Conservation (phyloP, 768 basidiomycete species). For the Zangia roseola region DNA sequence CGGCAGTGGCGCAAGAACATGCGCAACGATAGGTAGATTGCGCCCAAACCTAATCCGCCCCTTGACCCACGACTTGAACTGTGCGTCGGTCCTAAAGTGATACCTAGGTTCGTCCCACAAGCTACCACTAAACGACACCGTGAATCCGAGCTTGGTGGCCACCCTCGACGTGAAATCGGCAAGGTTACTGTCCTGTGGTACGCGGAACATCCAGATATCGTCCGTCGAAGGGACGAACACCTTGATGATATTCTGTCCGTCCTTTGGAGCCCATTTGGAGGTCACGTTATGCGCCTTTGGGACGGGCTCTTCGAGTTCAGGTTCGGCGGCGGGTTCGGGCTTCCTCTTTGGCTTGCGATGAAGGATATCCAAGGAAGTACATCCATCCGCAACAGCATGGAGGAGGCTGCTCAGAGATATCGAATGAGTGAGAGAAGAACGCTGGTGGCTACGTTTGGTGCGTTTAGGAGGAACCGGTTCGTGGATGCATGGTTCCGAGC, state of each 20-base stretch:
- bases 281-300: background rate
- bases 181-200: conserved; percentile 32
- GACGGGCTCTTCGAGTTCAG: background rate
- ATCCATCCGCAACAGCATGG: conserved; percentile 14
- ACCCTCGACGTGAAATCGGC: conserved; percentile 32
- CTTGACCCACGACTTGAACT: conserved; percentile 35
- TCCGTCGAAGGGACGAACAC: conserved; percentile 39
- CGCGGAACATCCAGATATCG: conserved; percentile 40
- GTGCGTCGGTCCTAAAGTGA: conserved; percentile 31
- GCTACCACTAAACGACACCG: conserved; percentile 34
- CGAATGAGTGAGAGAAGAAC: conserved; percentile 14
- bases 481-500: background rate
- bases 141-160: conserved; percentile 36
- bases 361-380: conserved; percentile 15
- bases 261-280: conserved; percentile 31
- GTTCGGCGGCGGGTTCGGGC: background rate
- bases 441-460: conserved; percentile 5
- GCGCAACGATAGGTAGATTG: conserved; percentile 37
- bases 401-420: conserved; percentile 16
- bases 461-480: background rate
- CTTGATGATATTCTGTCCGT: conserved; percentile 38
- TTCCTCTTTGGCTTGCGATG: conserved; percentile 16
- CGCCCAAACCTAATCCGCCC: conserved; percentile 33
- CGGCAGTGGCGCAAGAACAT: conserved; percentile 16
- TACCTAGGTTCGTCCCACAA: conserved; percentile 28